Conservation (phyloP, 2,329 filamentous ascomycete species). For the Calonectria hongkongensis region DNA sequence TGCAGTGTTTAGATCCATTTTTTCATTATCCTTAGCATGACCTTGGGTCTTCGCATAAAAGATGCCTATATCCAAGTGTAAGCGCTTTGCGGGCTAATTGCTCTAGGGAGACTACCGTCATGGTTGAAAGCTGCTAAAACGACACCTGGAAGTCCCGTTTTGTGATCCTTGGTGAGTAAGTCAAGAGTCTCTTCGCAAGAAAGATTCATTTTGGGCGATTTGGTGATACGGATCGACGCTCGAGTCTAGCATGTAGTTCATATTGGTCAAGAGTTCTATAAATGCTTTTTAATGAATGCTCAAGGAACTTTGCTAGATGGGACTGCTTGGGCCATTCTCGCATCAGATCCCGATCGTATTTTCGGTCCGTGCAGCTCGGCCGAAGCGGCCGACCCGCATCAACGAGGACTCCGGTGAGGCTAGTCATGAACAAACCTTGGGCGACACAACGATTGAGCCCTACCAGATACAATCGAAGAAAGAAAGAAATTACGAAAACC, state of each 20-base stretch:
- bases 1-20: slow-evolving; percentile 17
- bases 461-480: too few relatives aligned
- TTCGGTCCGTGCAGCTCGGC: not conserved
- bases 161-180: not conserved
- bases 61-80: not conserved
- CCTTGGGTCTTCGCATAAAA: slow-evolving; percentile 14
- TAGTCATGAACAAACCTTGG: too few relatives aligned
- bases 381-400: too few relatives aligned
- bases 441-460: too few relatives aligned
- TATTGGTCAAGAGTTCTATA: not conserved
- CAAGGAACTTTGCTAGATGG: too few relatives aligned
- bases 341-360: not conserved
- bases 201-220: not conserved
- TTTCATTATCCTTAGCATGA: not conserved
- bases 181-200: not conserved
- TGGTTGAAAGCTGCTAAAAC: slow-evolving; percentile 23
- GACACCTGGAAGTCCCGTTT: slow-evolving; percentile 31
- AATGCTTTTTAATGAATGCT: too few relatives aligned
- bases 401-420: too few relatives aligned
- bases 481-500: too few relatives aligned
- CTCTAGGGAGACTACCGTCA: slow-evolving; percentile 9
- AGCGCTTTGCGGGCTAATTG: not conserved
- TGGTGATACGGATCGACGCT: too few relatives aligned
- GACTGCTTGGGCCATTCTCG: not conserved
- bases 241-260: not conserved